A percentile compares a stretch with the other conserved stretches of the same genome.
Conservation (phyloP, 108 stramenopile genomes). For the Skeletonema potamos region DNA sequence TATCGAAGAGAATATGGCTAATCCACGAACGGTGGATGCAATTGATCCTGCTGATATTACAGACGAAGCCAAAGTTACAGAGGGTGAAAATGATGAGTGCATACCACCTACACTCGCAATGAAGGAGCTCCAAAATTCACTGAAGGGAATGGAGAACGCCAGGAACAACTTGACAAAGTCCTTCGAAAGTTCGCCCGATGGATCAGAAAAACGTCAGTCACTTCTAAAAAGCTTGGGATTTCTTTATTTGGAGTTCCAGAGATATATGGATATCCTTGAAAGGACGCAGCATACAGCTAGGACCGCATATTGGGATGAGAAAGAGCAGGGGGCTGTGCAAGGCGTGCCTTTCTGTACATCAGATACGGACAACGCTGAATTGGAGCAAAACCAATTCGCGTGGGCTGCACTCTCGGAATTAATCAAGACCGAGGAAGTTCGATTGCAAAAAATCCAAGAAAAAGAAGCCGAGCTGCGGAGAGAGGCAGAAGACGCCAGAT, state of each 20-base stretch:
- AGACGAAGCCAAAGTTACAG: background rate
- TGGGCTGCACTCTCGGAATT: background rate
- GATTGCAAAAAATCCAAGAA: background rate
- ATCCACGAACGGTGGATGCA: slow-evolving; percentile 15
- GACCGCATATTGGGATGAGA: background rate
- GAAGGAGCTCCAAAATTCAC: background rate
- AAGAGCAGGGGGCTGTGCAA: background rate
- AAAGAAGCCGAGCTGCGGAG: background rate
- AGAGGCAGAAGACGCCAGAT: no score
- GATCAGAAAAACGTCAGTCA: background rate
- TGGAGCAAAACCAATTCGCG: background rate
- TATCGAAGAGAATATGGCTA: slow-evolving; percentile 28
- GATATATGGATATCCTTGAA: background rate
- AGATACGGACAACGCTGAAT: background rate
- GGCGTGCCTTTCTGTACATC: background rate
- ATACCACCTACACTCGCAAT: background rate
- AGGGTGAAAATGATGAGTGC: slow-evolving; percentile 1
- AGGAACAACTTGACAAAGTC: background rate
- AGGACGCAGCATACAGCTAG: background rate
- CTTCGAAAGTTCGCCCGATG: background rate
- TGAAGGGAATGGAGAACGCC: background rate
- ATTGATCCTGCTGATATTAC: slow-evolving; percentile 5
- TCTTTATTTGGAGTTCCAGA: background rate
- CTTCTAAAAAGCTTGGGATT: background rate
- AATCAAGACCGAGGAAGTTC: background rate